These are phyloP conservation scores for Funneliformis caledonium DNA, from an alignment of 371 early-diverging fungal species.

Conservation along the genomic window DNA sequence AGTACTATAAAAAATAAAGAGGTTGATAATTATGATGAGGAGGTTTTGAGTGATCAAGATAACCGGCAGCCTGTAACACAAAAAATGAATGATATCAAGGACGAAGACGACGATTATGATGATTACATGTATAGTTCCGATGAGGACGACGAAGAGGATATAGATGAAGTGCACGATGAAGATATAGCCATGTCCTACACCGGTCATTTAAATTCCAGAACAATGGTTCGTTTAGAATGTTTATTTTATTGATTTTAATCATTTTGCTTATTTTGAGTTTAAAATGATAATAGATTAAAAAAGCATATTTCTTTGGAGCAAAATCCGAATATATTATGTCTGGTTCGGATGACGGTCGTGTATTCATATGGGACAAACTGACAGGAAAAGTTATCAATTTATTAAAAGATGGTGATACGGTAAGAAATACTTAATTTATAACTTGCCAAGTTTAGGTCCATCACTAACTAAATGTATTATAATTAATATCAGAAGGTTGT, in stretches of 20 bases:
- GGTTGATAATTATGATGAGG: not conserved
- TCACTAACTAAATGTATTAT: not conserved
- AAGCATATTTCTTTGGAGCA: constrained; percentile 76
- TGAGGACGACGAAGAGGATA: constrained; percentile 32
- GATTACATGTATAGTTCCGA: constrained; percentile 32
- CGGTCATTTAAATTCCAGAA: constrained; percentile 34
- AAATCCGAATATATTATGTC: constrained; percentile 74
- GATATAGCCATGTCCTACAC: constrained; percentile 15
- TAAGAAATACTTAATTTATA: not conserved
- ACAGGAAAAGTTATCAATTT: constrained; percentile 67
- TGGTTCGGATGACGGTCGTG: constrained; percentile 80
- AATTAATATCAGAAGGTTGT: constrained; percentile 22
- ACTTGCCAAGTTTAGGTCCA: not conserved
- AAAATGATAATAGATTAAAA: constrained; percentile 58
- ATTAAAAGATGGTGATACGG: constrained; percentile 58
- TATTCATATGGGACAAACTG: constrained; percentile 78
- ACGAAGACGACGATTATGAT: constrained; percentile 27
- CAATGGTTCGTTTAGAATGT: constrained; percentile 15
- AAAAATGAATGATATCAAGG: not conserved
- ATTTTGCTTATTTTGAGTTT: not conserved
- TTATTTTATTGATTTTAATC: not conserved
- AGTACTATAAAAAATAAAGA: not conserved
- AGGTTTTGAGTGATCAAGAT: not conserved
- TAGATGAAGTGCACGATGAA: constrained; percentile 38
- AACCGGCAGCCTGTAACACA: not conserved